phyloP scores from a whole-genome alignment of 108 stramenopile species.

The Skeletonema menzelii region DNA sequence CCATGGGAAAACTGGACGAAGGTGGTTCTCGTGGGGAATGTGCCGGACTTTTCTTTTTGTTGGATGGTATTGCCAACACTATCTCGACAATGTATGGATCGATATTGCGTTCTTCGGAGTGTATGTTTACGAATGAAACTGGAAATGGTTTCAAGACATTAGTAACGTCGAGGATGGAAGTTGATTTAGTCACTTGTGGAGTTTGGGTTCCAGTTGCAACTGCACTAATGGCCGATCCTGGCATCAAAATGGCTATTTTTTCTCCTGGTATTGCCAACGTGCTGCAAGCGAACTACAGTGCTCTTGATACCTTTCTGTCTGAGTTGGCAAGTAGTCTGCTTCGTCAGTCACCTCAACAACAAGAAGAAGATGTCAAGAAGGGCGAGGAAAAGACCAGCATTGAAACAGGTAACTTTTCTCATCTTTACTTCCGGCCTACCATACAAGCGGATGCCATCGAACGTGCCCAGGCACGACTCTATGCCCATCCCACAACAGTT shows the following conservation, averaged over 20 bases:
- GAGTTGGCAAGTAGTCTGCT: slow-evolving; percentile 66
- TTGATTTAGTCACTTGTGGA: slow-evolving; percentile 84
- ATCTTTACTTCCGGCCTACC: slow-evolving; percentile 59
- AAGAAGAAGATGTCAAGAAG: not conserved
- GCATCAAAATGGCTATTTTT: slow-evolving; percentile 87
- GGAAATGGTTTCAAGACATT: not conserved
- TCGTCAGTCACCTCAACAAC: not conserved
- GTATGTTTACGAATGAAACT: slow-evolving; percentile 53
- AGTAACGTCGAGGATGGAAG: slow-evolving; percentile 37
- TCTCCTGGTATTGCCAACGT: slow-evolving; percentile 91
- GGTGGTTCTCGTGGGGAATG: slow-evolving; percentile 91
- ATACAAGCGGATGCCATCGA: slow-evolving; percentile 44
- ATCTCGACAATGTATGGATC: slow-evolving; percentile 63
- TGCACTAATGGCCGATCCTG: slow-evolving; percentile 86
- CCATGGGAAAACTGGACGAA: slow-evolving; percentile 86
- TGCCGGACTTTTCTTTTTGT: slow-evolving; percentile 68
- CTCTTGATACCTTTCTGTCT: slow-evolving; percentile 76
- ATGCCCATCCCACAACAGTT: slow-evolving; percentile 75
- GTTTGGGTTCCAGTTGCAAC: slow-evolving; percentile 90
- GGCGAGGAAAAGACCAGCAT: slow-evolving; percentile 13
- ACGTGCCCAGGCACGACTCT: slow-evolving; percentile 74
- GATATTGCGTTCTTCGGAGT: slow-evolving; percentile 65
- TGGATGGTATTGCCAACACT: slow-evolving; percentile 70
- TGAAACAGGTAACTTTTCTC: slow-evolving; percentile 40
- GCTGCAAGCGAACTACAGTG: slow-evolving; percentile 81